Conservation (phyloP, 192 early-diverging fungal genomes). For the Spinellus fusiger region DNA sequence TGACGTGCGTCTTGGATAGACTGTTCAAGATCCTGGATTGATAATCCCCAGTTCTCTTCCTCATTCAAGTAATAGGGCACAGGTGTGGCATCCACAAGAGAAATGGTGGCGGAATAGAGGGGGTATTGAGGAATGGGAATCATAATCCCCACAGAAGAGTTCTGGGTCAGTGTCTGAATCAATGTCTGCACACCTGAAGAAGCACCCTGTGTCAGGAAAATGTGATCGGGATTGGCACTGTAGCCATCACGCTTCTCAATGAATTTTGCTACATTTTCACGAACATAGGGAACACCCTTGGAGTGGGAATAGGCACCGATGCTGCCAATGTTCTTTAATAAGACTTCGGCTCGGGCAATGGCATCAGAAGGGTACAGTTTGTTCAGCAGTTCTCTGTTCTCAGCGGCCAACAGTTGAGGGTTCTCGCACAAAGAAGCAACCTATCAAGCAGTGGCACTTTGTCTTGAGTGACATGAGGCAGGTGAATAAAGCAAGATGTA, state of each 20-base stretch:
- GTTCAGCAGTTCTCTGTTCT: conserved; percentile 44
- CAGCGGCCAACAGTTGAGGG: conserved; percentile 65
- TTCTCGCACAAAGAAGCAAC: conserved; percentile 87
- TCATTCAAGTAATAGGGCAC: conserved; percentile 95
- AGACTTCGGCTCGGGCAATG: conserved; percentile 72
- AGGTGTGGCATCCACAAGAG: conserved; percentile 75
- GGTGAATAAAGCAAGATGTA: conserved; percentile 22
- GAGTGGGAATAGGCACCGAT: conserved; percentile 94
- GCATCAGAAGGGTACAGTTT: conserved; percentile 81
- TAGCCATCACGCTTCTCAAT: conserved; percentile 88
- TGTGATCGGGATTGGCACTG: conserved; percentile 73
- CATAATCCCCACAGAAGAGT: conserved; percentile 87
- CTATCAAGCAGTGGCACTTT: conserved; percentile 20
- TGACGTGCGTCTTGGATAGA: conserved; percentile 58
- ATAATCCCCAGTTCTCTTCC: conserved; percentile 74
- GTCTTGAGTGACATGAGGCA: background rate
- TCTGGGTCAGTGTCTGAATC: conserved; percentile 78
- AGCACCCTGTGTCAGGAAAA: conserved; percentile 92
- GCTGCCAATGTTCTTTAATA: conserved; percentile 66
- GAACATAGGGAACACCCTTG: conserved; percentile 79
- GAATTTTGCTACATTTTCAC: conserved; percentile 86
- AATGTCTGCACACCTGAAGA: conserved; percentile 90
- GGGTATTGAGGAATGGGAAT: conserved; percentile 99
- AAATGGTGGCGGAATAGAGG: conserved; percentile 90
- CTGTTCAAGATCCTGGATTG: conserved; percentile 56